Evolutionary conservation across 495 filamentous ascomycete species (phyloP).

Genomic region (Penicillium egyptiacum): DNA sequence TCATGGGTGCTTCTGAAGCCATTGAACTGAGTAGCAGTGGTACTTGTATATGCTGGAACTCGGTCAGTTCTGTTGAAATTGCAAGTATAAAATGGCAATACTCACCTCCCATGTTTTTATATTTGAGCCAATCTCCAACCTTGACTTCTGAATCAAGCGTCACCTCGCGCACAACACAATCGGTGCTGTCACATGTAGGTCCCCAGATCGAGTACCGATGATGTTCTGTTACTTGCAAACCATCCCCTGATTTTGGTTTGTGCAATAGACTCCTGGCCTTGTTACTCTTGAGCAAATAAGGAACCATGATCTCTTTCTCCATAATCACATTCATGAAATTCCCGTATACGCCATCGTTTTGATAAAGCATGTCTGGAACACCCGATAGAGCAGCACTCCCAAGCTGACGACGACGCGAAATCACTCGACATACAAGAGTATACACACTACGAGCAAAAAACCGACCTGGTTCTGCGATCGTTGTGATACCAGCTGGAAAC

Average conservation of each 20-base stretch:
- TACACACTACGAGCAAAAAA: conserved; percentile 30
- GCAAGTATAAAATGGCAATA: neutral
- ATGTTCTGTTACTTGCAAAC: neutral
- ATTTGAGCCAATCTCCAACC: conserved; percentile 38
- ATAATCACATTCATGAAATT: conserved; percentile 34
- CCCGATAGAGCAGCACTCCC: conserved; percentile 9
- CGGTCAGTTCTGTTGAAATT: neutral
- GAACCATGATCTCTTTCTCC: conserved; percentile 25
- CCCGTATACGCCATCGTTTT: conserved; percentile 39
- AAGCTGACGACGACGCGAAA: conserved; percentile 27
- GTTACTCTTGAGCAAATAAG: conserved; percentile 9
- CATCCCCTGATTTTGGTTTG: neutral
- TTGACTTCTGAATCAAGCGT: conserved; percentile 25
- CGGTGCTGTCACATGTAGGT: conserved; percentile 37
- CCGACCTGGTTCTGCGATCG: conserved; percentile 37
- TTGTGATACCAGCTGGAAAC: conserved; percentile 18
- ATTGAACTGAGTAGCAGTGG: conserved; percentile 33
- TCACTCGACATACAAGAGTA: conserved; percentile 33
- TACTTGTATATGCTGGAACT: conserved; percentile 25
- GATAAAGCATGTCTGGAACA: conserved; percentile 35
- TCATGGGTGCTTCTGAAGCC: conserved; percentile 26
- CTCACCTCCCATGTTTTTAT: conserved; percentile 37
- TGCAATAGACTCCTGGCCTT: neutral
- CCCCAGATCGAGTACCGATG: conserved; percentile 38
- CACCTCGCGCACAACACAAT: conserved; percentile 24